Percentiles rank a stretch among this genome's conserved stretches.
Conservation (phyloP, 768 basidiomycete genomes). For the Suillus decipiens region DNA sequence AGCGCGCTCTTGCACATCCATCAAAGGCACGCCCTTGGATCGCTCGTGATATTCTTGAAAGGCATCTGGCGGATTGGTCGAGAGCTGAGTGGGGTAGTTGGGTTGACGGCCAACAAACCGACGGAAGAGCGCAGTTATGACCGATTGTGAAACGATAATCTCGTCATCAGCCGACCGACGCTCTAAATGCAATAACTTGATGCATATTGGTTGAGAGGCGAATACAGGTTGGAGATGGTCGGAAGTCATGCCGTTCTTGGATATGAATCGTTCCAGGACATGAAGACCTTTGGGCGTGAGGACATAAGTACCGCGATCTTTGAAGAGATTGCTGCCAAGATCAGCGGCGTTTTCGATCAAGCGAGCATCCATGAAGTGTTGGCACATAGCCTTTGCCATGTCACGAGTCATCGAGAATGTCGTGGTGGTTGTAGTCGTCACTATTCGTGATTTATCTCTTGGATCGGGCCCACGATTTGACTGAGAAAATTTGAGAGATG, state of each 20-base stretch:
- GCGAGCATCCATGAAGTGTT: slow-evolving; percentile 99
- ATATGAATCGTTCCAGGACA: slow-evolving; percentile 98
- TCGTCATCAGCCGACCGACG: slow-evolving; percentile 92
- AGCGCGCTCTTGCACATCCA: slow-evolving; percentile 70
- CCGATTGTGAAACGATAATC: slow-evolving; percentile 92
- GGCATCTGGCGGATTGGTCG: slow-evolving; percentile 52
- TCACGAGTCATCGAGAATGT: slow-evolving; percentile 99
- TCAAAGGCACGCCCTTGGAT: slow-evolving; percentile 69
- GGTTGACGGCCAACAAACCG: slow-evolving; percentile 90
- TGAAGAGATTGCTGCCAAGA: slow-evolving; percentile 86
- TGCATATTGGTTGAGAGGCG: slow-evolving; percentile 90
- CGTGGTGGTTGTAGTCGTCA: slow-evolving; percentile 98
- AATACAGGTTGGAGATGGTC: slow-evolving; percentile 92
- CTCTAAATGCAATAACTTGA: slow-evolving; percentile 97
- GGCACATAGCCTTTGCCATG: slow-evolving; percentile 99
- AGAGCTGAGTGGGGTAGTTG: slow-evolving; percentile 62
- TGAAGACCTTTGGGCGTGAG: slow-evolving; percentile 98
- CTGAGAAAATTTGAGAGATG: slow-evolving; percentile 97
- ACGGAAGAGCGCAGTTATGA: slow-evolving; percentile 93
- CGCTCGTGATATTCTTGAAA: slow-evolving; percentile 79
- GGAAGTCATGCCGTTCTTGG: slow-evolving; percentile 97
- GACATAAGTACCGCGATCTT: slow-evolving; percentile 95
- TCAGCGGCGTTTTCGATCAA: slow-evolving; percentile 97
- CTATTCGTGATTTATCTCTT: slow-evolving; percentile 94
- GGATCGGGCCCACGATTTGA: slow-evolving; percentile 98